Evolutionary conservation across 2,329 filamentous ascomycete genomes (phyloP).

Genomic region (Fusarium multiceps): DNA sequence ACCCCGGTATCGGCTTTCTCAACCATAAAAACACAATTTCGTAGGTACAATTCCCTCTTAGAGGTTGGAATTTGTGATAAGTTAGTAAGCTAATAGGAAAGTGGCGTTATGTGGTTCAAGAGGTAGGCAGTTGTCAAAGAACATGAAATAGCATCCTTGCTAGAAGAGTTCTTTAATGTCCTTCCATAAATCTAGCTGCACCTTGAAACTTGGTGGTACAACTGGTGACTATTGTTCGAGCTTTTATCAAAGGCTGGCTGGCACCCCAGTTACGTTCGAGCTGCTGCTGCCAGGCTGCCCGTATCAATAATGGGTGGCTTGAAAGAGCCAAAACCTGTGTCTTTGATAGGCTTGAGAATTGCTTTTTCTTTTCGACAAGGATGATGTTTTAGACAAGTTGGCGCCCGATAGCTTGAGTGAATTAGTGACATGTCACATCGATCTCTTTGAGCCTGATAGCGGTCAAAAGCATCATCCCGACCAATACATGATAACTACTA

Average conservation of each 20-base stretch:
- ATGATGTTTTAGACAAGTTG: fast-evolving
- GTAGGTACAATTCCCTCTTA: no score
- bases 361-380: neutral
- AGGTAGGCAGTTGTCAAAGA: no score
- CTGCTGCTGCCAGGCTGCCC: neutral
- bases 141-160: no score
- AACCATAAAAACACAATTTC: no score
- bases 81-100: no score
- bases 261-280: neutral
- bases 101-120: no score
- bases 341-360: neutral
- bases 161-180: neutral
- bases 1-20: no score
- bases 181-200: fast-evolving
- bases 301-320: neutral
- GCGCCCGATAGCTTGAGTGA: neutral
- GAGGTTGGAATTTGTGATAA: no score
- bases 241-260: fast-evolving
- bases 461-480: neutral
- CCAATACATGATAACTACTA: neutral
- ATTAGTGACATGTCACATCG: neutral
- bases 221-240: neutral
- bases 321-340: neutral
- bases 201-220: neutral
- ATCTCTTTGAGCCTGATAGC: neutral